These are phyloP conservation scores for Gossypium turneri DNA, from an alignment of 345 rosid species.

Conservation along the genomic window DNA sequence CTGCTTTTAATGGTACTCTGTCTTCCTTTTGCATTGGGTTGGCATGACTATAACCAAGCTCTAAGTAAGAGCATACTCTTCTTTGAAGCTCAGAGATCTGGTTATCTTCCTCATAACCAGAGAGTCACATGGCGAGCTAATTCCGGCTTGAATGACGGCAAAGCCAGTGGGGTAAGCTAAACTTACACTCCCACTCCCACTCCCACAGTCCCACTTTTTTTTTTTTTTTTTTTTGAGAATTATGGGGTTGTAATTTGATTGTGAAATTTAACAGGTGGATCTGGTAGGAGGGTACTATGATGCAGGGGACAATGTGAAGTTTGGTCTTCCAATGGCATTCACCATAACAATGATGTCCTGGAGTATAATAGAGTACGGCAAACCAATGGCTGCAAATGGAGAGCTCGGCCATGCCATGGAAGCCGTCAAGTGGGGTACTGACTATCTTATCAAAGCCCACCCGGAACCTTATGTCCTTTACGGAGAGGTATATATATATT, in stretches of 20 bases:
- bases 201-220: background rate
- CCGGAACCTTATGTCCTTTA: constrained; percentile 88
- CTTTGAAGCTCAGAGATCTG: constrained; percentile 99
- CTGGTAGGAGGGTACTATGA: constrained; percentile 97
- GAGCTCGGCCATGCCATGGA: constrained; percentile 85
- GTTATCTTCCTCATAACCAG: constrained; percentile 74
- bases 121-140: constrained; percentile 88
- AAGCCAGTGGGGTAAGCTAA: constrained; percentile 80
- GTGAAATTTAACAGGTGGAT: constrained; percentile 59
- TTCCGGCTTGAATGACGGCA: constrained; percentile 90
- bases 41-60: constrained; percentile 90
- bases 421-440: constrained; percentile 97
- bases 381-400: constrained; percentile 64
- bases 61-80: constrained; percentile 86
- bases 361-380: constrained; percentile 89
- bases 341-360: constrained; percentile 98
- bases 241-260: background rate
- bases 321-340: constrained; percentile 97
- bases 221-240: background rate
- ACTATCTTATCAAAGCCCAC: constrained; percentile 93
- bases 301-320: constrained; percentile 99
- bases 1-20: constrained; percentile 48
- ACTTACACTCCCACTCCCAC: background rate
- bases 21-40: constrained; percentile 57
- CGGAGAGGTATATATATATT: constrained; percentile 60